Percentiles rank a stretch among this genome's conserved stretches.
phyloP scores from a whole-genome alignment of 108 stramenopile genomes.

The Craspedostauros australis region DNA sequence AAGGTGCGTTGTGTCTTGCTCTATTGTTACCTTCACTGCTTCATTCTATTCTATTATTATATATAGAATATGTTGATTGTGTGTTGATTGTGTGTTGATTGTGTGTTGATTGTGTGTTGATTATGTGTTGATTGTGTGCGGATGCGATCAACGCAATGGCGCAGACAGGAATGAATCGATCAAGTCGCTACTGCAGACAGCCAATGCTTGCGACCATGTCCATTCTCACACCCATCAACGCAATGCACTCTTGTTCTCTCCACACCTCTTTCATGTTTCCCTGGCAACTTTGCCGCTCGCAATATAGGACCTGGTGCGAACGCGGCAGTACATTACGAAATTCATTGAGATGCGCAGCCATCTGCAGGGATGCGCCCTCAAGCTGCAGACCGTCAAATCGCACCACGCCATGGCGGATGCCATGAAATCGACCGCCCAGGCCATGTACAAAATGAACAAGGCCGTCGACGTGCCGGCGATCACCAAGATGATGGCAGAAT shows the following conservation, averaged over 20 bases:
- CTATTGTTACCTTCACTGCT: neutral
- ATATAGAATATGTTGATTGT: neutral
- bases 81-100: no score
- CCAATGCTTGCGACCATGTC: no score
- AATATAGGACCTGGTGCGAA: constrained; percentile 83
- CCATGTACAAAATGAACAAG: constrained; percentile 93
- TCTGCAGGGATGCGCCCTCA: constrained; percentile 87
- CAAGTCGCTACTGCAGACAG: neutral
- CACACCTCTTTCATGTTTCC: neutral
- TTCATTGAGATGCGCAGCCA: constrained; percentile 97
- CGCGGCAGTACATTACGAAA: constrained; percentile 87
- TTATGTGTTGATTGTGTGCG: no score
- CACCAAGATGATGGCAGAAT: constrained; percentile 96
- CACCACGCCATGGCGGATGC: constrained; percentile 95
- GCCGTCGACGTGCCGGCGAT: constrained; percentile 88
- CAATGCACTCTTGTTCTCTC: neutral
- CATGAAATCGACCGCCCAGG: constrained; percentile 84
- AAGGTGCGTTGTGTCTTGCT: constrained; percentile 39
- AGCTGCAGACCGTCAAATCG: constrained; percentile 91
- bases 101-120: no score
- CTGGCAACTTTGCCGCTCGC: neutral
- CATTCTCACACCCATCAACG: no score
- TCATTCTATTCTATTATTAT: no score
- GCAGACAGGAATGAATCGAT: no score
- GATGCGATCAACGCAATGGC: no score